A percentile compares a stretch with the other conserved stretches of the same genome.
Evolutionary conservation across 148 eudicot species (phyloP).

Genomic region (Mesembryanthemum crystallinum): DNA sequence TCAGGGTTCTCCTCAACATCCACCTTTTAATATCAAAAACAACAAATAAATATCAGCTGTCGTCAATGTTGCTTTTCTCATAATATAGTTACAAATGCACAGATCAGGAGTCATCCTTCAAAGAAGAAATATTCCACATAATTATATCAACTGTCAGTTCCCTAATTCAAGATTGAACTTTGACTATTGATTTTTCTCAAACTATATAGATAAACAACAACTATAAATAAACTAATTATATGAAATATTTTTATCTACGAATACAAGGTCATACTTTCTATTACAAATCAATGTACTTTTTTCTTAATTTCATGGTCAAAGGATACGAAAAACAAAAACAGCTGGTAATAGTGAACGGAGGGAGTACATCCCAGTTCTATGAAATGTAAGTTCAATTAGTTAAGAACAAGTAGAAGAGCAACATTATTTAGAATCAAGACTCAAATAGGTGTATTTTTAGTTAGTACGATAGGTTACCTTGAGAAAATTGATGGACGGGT

Average conservation of each 20-base stretch:
- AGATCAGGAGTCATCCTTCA: not conserved
- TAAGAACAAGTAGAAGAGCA: not conserved
- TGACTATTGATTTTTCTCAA: too few species aligned
- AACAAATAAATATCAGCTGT: not conserved
- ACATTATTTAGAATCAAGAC: not conserved
- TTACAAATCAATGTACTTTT: too few species aligned
- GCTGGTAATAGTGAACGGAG: too few species aligned
- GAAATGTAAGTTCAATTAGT: not conserved
- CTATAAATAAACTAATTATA: too few species aligned
- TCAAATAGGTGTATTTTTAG: not conserved
- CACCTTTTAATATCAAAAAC: conserved; percentile 42
- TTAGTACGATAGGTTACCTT: conserved; percentile 39
- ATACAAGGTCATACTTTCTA: too few species aligned
- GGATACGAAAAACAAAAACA: too few species aligned
- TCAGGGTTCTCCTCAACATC: conserved; percentile 59
- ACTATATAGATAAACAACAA: too few species aligned
- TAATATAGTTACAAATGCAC: not conserved
- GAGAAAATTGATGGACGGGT: conserved; percentile 72
- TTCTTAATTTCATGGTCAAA: too few species aligned
- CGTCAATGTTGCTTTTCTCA: not conserved
- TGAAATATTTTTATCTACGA: too few species aligned
- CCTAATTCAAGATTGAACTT: too few species aligned
- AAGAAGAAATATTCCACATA: not conserved
- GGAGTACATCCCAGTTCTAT: not conserved
- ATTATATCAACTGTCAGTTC: too few species aligned